Evolutionary conservation across 257 asterid species (phyloP).

Genomic region (Paraleonurus japonicus): DNA sequence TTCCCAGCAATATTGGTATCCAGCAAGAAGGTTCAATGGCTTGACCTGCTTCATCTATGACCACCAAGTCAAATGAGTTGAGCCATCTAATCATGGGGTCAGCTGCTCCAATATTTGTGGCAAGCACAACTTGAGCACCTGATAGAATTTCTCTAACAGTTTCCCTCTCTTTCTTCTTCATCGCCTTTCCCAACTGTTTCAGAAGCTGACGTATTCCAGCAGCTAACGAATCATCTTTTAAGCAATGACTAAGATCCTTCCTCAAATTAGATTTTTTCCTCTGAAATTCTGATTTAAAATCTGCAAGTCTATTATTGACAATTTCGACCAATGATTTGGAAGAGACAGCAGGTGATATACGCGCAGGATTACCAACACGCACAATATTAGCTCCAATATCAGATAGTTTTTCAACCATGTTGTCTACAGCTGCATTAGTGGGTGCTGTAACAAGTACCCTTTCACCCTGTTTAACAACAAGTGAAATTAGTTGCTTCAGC

Average conservation of each 20-base stretch:
- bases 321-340: slow-evolving; percentile 85
- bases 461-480: slow-evolving; percentile 78
- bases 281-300: slow-evolving; percentile 69
- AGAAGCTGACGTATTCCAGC: slow-evolving; percentile 98
- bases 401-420: slow-evolving; percentile 89
- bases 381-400: slow-evolving; percentile 66
- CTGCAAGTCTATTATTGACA: slow-evolving; percentile 69
- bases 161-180: slow-evolving; percentile 95
- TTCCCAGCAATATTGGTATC: slow-evolving; percentile 94
- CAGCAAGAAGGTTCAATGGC: slow-evolving; percentile 97
- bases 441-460: slow-evolving; percentile 98
- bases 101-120: slow-evolving; percentile 94
- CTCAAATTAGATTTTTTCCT: slow-evolving; percentile 87
- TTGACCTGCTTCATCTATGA: slow-evolving; percentile 94
- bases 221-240: slow-evolving; percentile 91
- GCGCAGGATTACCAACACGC: slow-evolving; percentile 90
- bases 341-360: slow-evolving; percentile 79
- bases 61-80: slow-evolving; percentile 76
- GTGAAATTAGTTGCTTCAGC: slow-evolving; percentile 73
- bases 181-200: slow-evolving; percentile 85
- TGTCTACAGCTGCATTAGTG: slow-evolving; percentile 97
- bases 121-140: slow-evolving; percentile 85
- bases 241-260: slow-evolving; percentile 83
- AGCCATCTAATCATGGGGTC: slow-evolving; percentile 84
- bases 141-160: slow-evolving; percentile 73